phyloP scores from a whole-genome alignment of 805 yeast species.

The Isabelozyma gotoi region DNA sequence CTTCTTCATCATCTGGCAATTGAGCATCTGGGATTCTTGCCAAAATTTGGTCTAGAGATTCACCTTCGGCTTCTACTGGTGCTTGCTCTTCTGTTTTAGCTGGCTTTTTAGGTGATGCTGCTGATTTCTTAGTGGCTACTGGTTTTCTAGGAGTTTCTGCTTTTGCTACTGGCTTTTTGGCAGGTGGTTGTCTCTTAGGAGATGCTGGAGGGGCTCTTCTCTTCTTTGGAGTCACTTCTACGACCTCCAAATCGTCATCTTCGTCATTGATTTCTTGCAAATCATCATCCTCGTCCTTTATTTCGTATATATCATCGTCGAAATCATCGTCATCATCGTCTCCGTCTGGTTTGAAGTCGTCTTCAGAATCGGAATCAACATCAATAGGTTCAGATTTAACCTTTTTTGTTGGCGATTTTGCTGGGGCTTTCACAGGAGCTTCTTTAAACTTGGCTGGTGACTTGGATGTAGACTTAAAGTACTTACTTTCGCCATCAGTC shows the following conservation, averaged over 20 bases:
- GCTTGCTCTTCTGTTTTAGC: conserved; percentile 2
- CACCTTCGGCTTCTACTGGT: conserved; percentile 10
- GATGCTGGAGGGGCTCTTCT: conserved; percentile 1
- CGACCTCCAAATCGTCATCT: background rate
- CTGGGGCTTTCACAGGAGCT: no score
- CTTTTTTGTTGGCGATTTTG: conserved; percentile 1
- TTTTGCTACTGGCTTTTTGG: no score
- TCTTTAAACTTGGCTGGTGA: no score
- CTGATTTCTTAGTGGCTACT: background rate
- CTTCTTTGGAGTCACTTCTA: conserved; percentile 4
- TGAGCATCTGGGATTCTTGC: conserved; percentile 73
- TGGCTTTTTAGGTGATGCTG: conserved; percentile 3
- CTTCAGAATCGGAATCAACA: conserved; percentile 6
- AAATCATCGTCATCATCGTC: conserved; percentile 25
- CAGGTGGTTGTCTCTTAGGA: background rate
- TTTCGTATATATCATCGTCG: no score
- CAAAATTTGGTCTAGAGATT: conserved; percentile 55
- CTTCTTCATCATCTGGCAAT: conserved; percentile 53
- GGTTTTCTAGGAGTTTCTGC: conserved; percentile 7
- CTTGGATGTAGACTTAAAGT: no score
- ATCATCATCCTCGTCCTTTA: conserved; percentile 5
- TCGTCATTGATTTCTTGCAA: conserved; percentile 13
- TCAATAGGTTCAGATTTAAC: background rate
- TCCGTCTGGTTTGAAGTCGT: conserved; percentile 1
- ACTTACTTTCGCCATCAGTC: conserved; percentile 3